Base-by-base conservation (phyloP, 129 eudicot species). In the Daucus carota region DNA sequence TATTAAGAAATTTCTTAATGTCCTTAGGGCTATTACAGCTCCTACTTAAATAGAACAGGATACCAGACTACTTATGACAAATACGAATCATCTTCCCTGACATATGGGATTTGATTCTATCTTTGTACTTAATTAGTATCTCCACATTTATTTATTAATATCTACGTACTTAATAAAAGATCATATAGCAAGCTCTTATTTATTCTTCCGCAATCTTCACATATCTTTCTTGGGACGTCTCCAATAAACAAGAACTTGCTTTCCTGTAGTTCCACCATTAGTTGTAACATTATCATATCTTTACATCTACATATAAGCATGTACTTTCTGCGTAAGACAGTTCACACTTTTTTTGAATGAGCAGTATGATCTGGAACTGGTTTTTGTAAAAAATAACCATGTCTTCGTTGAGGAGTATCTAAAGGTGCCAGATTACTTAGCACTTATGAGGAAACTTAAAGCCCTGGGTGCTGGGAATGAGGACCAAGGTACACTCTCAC, bases 281-380 rank as follows among this genome's bases (percentile, higher is more conserved):
- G n/a, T n/a, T n/a, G n/a, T n/a, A n/a, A n/a, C n/a, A n/a, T n/a
- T n/a, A n/a, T n/a, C n/a, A n/a, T 17, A 46, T 46, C 18, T 46
- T 40, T 3, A 40, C 43, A 40, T 40, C 13, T 46, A 12, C 18
- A 46, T 46, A 46, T 46, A 46, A 12, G 54, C 20, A 46, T 46
- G 54, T 11, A 18, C 54, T 46, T 46, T 46, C 54, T 46, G 20
- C 54, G 15, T 62, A 36, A 1, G 40, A 36, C 40, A 36, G n/a
- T n/a, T n/a, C 12, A 2, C 33, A 60, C 16, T 60, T 60, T 62
- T 1, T 26, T 62, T 62, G 33, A 59, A 59, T 28, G 31, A 70
- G 87, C 95, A 93, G 98, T 90, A 90, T 83, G 95, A 83, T 74
- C 80, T 93, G 83, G 98, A 93, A 87, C 85, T 93, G 75, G 98